Evolutionary conservation across 2,329 filamentous ascomycete genomes (phyloP).

Genomic region (Pyrenophora tritici-repentis): DNA sequence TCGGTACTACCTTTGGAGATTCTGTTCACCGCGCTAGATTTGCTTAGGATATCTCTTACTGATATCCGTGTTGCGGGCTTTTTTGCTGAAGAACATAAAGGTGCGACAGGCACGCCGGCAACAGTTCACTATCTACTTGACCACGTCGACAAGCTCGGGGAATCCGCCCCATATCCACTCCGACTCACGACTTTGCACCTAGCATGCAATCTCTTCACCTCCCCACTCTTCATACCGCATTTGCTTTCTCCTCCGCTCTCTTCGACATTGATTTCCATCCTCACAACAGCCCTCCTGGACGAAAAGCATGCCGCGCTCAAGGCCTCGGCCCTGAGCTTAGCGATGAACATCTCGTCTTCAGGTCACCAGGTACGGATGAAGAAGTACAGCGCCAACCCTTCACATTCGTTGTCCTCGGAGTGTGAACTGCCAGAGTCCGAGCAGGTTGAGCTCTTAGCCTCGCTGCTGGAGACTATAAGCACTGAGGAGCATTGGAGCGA

Average conservation of each 20-base stretch:
- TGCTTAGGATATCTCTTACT: slow-evolving; percentile 76
- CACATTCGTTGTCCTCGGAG: slow-evolving; percentile 18
- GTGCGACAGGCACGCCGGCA: slow-evolving; percentile 54
- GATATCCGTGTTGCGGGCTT: slow-evolving; percentile 81
- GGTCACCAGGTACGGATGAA: slow-evolving; percentile 69
- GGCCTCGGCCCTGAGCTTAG: slow-evolving; percentile 78
- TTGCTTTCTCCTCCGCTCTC: slow-evolving; percentile 59
- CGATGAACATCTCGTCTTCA: slow-evolving; percentile 78
- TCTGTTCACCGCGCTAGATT: slow-evolving; percentile 83
- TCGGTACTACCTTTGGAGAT: slow-evolving; percentile 63
- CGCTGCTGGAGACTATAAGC: slow-evolving; percentile 74
- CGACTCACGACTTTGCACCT: slow-evolving; percentile 83
- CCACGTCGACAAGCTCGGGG: slow-evolving; percentile 59
- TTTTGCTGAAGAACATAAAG: slow-evolving; percentile 72
- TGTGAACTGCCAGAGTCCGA: slow-evolving; percentile 66
- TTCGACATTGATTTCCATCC: slow-evolving; percentile 66
- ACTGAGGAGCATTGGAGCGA: slow-evolving; percentile 61
- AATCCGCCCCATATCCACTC: slow-evolving; percentile 74
- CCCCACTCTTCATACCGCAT: slow-evolving; percentile 69
- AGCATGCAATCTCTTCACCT: slow-evolving; percentile 82
- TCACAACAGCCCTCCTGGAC: slow-evolving; percentile 80
- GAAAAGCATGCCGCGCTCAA: slow-evolving; percentile 73
- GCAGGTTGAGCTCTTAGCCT: slow-evolving; percentile 81
- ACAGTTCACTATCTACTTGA: slow-evolving; percentile 63
- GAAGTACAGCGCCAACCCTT: slow-evolving; percentile 46